phyloP scores from a whole-genome alignment of 2,329 filamentous ascomycete species.

The Xenoacremonium recifei region DNA sequence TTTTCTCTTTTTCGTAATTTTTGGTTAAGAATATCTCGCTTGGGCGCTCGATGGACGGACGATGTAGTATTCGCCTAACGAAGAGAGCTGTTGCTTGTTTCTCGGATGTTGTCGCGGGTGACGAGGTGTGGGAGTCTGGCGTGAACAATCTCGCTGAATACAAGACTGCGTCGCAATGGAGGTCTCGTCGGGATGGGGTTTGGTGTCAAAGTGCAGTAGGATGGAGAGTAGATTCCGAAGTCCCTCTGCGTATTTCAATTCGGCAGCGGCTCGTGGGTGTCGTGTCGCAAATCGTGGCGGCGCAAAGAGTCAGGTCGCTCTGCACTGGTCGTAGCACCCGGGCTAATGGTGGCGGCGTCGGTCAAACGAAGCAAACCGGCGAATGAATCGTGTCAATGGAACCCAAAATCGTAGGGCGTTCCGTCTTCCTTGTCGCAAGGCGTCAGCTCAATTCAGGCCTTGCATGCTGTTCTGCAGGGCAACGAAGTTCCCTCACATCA shows the following conservation, averaged over 20 bases:
- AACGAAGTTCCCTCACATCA: background rate
- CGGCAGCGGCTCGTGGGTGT: slow-evolving; percentile 6
- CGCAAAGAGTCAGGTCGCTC: too few relatives aligned
- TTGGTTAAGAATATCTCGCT: slow-evolving; percentile 1
- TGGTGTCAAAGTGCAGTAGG: slow-evolving; percentile 14
- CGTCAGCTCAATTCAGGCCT: slow-evolving; percentile 8
- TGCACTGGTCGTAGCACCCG: background rate
- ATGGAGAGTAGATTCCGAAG: slow-evolving; percentile 9
- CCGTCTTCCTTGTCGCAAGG: slow-evolving; percentile 12
- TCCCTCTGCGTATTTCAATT: slow-evolving; percentile 20
- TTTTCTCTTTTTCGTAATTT: slow-evolving; percentile 3
- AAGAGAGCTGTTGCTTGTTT: too few relatives aligned
- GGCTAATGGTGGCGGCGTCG: too few relatives aligned
- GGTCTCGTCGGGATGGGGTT: background rate
- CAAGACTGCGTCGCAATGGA: background rate
- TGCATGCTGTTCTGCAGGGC: slow-evolving; percentile 2
- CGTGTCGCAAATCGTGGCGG: background rate
- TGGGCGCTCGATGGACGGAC: too few relatives aligned
- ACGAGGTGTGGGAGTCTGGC: background rate
- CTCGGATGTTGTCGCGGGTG: too few relatives aligned
- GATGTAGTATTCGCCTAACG: too few relatives aligned
- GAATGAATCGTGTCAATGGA: too few relatives aligned
- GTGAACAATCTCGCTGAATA: background rate
- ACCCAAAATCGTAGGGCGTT: too few relatives aligned
- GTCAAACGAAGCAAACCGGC: too few relatives aligned